Percentiles rank a stretch among this genome's conserved stretches.
phyloP scores from a whole-genome alignment of 805 yeast genomes.

The Cyberlindnera misumaiensis region DNA sequence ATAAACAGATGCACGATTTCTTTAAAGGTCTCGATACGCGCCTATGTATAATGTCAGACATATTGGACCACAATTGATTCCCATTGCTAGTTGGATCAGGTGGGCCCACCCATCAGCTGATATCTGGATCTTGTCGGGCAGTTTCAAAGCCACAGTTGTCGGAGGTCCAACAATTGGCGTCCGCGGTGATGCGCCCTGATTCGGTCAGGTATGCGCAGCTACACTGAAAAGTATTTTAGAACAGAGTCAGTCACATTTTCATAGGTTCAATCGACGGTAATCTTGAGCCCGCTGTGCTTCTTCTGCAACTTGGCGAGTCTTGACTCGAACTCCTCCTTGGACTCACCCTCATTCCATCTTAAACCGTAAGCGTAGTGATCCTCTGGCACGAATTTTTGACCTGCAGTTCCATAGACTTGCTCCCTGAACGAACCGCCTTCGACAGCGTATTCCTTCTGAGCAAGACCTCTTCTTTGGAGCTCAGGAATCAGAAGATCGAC shows the following conservation, averaged over 20 bases:
- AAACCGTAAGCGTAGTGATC: conserved; percentile 20
- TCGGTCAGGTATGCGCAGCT: no score
- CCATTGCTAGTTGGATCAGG: no score
- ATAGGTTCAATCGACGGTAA: conserved; percentile 5
- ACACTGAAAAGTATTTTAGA: no score
- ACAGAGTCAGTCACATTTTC: no score
- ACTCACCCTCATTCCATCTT: conserved; percentile 22
- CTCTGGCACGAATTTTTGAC: conserved; percentile 15
- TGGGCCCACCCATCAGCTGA: no score
- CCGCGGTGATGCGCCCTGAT: no score
- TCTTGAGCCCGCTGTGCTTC: conserved; percentile 7
- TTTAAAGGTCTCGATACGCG: conserved; percentile 36
- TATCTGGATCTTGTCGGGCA: no score
- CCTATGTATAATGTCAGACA: no score
- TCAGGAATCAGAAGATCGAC: conserved; percentile 34
- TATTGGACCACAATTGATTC: no score
- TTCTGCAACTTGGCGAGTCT: conserved; percentile 8
- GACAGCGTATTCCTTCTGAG: conserved; percentile 25
- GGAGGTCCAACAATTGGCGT: neutral
- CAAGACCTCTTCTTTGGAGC: conserved; percentile 29
- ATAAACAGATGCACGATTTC: conserved; percentile 30
- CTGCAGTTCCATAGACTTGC: conserved; percentile 19
- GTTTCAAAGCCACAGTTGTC: neutral
- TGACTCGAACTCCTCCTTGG: conserved; percentile 26
- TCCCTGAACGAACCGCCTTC: conserved; percentile 32